Evolutionary conservation across 148 eudicot genomes (phyloP).

Genomic region (Vaccinium darrowii): DNA sequence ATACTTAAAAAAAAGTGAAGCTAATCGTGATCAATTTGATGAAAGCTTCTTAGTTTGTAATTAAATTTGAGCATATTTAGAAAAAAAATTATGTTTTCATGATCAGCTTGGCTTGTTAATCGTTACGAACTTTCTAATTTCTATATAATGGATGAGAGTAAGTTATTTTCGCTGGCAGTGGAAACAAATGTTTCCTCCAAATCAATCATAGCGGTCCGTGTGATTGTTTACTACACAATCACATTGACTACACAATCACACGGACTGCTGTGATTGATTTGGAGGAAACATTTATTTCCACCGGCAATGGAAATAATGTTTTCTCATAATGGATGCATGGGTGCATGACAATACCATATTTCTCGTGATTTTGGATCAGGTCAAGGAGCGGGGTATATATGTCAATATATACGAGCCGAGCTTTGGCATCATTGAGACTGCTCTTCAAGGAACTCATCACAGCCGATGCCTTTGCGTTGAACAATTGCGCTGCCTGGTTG

Average conservation of each 20-base stretch:
- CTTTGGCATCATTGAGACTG: constrained; percentile 20
- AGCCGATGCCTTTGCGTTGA: constrained; percentile 39
- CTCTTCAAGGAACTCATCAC: constrained; percentile 20
- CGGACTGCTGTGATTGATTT: no score
- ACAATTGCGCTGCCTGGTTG: constrained; percentile 37
- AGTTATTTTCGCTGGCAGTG: no score
- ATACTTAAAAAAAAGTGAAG: not conserved
- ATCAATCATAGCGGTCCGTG: no score
- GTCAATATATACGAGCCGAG: constrained; percentile 50
- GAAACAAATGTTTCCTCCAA: no score
- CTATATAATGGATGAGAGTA: not conserved
- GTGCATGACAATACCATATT: constrained; percentile 40
- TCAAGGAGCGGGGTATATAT: constrained; percentile 45
- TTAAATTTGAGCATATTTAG: not conserved
- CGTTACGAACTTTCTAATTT: not conserved
- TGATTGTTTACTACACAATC: no score
- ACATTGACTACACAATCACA: no score
- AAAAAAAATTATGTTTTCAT: not conserved
- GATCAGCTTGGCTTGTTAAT: not conserved
- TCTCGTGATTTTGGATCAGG: constrained; percentile 37
- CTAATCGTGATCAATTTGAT: no score
- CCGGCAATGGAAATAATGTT: no score
- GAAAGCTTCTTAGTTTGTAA: not conserved
- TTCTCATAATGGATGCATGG: not conserved
- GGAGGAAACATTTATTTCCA: no score